Base-by-base conservation (phyloP, 208 protist genomes). In the Trypanosoma theileri region DNA sequence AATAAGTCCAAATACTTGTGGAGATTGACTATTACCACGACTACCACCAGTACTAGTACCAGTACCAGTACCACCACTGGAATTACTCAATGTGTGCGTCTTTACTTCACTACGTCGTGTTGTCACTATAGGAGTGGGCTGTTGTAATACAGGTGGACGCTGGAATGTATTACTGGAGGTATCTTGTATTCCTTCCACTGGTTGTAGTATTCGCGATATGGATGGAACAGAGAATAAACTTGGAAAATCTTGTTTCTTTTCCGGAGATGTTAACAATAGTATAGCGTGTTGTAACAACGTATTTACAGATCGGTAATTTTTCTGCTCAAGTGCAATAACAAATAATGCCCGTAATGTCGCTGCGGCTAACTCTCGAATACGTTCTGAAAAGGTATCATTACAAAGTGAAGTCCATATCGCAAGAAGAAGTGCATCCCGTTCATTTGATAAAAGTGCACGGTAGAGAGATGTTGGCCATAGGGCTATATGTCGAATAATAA, bases 221-320 rank as follows among this genome's bases (percentile, higher is more conserved):
- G 52, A 26, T 19, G 41, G 42, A 51, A 40, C 0, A 40, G 58
- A 40, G 19, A 31, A 42, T 42, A n/a, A 63, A 46, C 40, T 48
- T 6, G 51, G 54, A 45, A 64, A 2, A 12, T 73, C 59, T 26
- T 13, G 12, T 21, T 55, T 24, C 12, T 7, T 48, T 42, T 69
- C 63, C 13, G 55, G 35, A 8, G 48, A 40, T 44, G 51, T 21
- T 21, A 78, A 46, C 0, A 66, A 10, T 14, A n/a, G 28, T 22
- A 86, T 67, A 4, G 84, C 88, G 24, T 84, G 79, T 19, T 84
- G 80, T 3, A 93, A 67, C 16, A 89, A 42, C 31, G 80, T 83
- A 66, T 86, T 78, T n/a, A 86, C 77, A n/a, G 68, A 59, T 14
- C 75, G 68, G 12, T 69, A 51, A 60, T 77, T 73, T 16, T 64